Evolutionary conservation across 2,329 filamentous ascomycete species (phyloP).

Genomic region (Lecanicillium sp.): DNA sequence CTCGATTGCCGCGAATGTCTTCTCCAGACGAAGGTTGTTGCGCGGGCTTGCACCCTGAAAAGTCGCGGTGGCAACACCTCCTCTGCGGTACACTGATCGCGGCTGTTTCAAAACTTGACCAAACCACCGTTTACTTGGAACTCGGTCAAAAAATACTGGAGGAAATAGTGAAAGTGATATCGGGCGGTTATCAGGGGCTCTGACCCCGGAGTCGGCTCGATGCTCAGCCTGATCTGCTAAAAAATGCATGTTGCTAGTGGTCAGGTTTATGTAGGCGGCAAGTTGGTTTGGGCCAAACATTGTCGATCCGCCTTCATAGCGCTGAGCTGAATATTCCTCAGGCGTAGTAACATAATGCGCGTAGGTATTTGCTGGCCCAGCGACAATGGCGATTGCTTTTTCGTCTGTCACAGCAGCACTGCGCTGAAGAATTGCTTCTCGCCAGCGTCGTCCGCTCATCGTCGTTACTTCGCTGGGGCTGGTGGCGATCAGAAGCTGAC

Average conservation of each 20-base stretch:
- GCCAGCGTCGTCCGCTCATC: slow-evolving; percentile 88
- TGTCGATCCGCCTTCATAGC: slow-evolving; percentile 90
- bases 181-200: slow-evolving; percentile 72
- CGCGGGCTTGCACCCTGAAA: slow-evolving; percentile 87
- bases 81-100: slow-evolving; percentile 48
- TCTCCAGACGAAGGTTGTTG: slow-evolving; percentile 74
- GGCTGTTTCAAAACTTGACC: slow-evolving; percentile 59
- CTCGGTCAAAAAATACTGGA: slow-evolving; percentile 66
- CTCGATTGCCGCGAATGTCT: slow-evolving; percentile 74
- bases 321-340: slow-evolving; percentile 76
- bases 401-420: slow-evolving; percentile 42
- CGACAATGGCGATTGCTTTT: slow-evolving; percentile 70
- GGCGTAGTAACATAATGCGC: slow-evolving; percentile 73
- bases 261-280: slow-evolving; percentile 81
- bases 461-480: slow-evolving; percentile 84
- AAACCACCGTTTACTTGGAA: slow-evolving; percentile 60
- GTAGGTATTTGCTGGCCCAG: slow-evolving; percentile 85
- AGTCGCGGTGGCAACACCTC: slow-evolving; percentile 55
- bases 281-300: slow-evolving; percentile 79
- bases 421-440: slow-evolving; percentile 55
- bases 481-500: slow-evolving; percentile 75
- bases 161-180: slow-evolving; percentile 72
- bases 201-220: slow-evolving; percentile 43
- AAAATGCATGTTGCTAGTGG: slow-evolving; percentile 51
- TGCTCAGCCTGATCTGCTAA: slow-evolving; percentile 28